A percentile compares a stretch with the other conserved stretches of the same genome.
Conservation (phyloP, 441 rosid species). For the Gossypium schwendimanii region DNA sequence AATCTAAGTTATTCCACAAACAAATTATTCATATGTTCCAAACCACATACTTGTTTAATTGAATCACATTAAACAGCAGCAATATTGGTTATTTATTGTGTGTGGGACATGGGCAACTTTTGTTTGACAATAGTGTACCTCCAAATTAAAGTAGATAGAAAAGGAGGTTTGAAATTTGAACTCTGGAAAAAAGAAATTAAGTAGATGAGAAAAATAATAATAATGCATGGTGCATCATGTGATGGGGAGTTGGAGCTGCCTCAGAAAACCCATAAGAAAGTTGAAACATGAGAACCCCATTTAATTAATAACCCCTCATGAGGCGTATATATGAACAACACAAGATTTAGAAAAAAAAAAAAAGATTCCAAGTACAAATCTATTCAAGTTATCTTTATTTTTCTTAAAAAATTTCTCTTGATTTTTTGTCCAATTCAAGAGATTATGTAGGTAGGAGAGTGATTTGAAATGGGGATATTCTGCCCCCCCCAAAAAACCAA, state of each 20-base stretch:
- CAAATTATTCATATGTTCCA: conserved; percentile 1
- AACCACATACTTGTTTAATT: background rate
- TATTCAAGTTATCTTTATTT: background rate
- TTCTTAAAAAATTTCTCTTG: background rate
- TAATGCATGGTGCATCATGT: conserved; percentile 25
- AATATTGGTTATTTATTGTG: background rate
- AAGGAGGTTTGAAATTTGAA: background rate
- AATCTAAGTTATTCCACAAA: background rate
- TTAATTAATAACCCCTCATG: conserved; percentile 9
- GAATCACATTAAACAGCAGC: background rate
- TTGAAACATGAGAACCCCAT: conserved; percentile 25
- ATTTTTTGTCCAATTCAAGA: background rate
- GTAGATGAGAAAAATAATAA: background rate
- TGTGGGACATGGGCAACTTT: background rate
- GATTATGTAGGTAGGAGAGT: background rate
- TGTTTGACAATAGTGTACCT: background rate
- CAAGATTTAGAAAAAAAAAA: background rate
- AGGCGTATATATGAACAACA: background rate
- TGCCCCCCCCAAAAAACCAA: background rate
- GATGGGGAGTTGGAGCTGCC: conserved; percentile 19
- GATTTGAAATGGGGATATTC: conserved; percentile 29
- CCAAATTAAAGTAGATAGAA: background rate
- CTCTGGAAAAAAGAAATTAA: background rate
- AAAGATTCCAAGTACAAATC: background rate
- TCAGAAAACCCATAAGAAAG: conserved; percentile 14